A percentile compares a stretch with the other conserved stretches of the same genome.
Evolutionary conservation across 78 protist species (phyloP).

Genomic region (slime mould (Dictyostelium discoideum)): DNA sequence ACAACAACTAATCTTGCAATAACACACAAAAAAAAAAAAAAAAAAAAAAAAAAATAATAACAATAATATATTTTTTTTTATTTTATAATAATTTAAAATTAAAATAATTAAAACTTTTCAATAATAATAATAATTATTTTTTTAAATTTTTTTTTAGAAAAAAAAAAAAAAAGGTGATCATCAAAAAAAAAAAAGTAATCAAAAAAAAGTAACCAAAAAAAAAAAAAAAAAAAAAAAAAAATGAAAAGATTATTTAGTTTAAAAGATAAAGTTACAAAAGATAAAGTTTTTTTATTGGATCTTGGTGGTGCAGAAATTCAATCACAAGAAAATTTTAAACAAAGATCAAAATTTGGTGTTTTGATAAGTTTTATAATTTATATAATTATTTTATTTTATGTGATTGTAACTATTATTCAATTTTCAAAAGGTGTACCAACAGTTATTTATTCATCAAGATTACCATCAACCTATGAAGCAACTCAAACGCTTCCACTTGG

Average conservation of each 20-base stretch:
- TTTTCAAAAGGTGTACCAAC: constrained; percentile 70
- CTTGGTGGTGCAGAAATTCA: constrained; percentile 23
- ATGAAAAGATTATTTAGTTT: background rate
- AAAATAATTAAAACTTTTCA: background rate
- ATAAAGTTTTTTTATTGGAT: background rate
- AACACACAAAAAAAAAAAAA: too few species aligned
- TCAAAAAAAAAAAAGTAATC: too few species aligned
- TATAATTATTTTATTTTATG: constrained; percentile 43
- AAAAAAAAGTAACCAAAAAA: too few species aligned
- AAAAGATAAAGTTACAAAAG: background rate
- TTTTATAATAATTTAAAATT: too few species aligned
- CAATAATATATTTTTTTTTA: too few species aligned
- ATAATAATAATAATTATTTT: background rate
- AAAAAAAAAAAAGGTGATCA: too few species aligned
- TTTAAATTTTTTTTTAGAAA: background rate
- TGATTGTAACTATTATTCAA: constrained; percentile 24
- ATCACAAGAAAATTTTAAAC: background rate
- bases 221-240: background rate
- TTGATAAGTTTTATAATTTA: constrained; percentile 13
- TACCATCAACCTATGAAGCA: constrained; percentile 41
- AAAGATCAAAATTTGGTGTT: constrained; percentile 54
- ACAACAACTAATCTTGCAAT: background rate
- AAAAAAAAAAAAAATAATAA: too few species aligned
- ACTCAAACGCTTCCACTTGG: constrained; percentile 24
- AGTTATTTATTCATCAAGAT: constrained; percentile 26